A percentile compares a stretch with the other conserved stretches of the same genome.
Evolutionary conservation across 2,329 filamentous ascomycete genomes (phyloP).

Genomic region (Calonectria pseudoturangicola): DNA sequence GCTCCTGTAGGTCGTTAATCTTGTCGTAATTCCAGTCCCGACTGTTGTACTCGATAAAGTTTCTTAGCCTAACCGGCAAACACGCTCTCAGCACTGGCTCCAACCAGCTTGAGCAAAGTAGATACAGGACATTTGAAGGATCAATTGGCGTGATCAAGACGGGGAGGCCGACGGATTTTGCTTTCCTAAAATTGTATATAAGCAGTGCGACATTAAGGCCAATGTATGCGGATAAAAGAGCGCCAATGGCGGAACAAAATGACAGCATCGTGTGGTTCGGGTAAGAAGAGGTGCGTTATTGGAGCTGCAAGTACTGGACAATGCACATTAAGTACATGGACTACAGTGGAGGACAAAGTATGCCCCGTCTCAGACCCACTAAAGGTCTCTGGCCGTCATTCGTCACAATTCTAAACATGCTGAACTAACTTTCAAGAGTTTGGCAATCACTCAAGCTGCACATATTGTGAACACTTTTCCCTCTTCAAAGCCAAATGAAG

Average conservation of each 20-base stretch:
- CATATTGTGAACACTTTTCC: too few relatives aligned
- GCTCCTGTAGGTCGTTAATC: conserved; percentile 45
- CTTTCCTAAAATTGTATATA: conserved; percentile 44
- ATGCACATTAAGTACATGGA: conserved; percentile 37
- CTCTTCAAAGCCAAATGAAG: too few relatives aligned
- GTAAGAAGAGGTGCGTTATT: background rate
- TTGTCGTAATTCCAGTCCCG: conserved; percentile 51
- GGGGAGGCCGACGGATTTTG: conserved; percentile 42
- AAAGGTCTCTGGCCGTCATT: background rate
- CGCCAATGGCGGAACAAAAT: conserved; percentile 25
- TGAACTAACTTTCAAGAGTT: too few relatives aligned
- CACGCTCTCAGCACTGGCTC: conserved; percentile 40
- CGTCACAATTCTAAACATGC: too few relatives aligned
- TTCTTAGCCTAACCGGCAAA: conserved; percentile 36
- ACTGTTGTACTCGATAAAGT: conserved; percentile 51
- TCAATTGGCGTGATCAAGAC: conserved; percentile 46
- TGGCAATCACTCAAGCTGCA: too few relatives aligned
- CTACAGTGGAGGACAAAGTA: conserved; percentile 27
- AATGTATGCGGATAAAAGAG: conserved; percentile 19
- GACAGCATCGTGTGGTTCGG: conserved; percentile 38
- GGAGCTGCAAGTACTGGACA: background rate
- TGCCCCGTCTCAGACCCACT: background rate
- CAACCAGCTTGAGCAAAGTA: conserved; percentile 41
- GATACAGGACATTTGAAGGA: conserved; percentile 46
- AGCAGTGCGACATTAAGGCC: conserved; percentile 35